A percentile compares a stretch with the other conserved stretches of the same genome.
These are phyloP conservation scores for Heimioporus sp. DNA, from an alignment of 768 basidiomycete genomes.

Conservation along the genomic window DNA sequence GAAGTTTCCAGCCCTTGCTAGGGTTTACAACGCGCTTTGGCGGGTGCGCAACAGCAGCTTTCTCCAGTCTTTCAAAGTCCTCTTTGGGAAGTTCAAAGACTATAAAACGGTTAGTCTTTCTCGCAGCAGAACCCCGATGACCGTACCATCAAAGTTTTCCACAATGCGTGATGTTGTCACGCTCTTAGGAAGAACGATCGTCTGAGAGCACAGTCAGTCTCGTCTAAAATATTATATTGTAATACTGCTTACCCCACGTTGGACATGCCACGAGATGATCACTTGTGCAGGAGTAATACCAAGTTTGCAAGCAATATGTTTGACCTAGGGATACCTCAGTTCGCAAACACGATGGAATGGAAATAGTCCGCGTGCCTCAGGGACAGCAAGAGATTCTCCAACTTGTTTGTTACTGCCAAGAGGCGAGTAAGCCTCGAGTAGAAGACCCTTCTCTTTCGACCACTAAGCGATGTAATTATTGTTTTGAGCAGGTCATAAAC, in stretches of 20 bases:
- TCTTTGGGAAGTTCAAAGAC: slow-evolving; percentile 36
- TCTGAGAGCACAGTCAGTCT: slow-evolving; percentile 35
- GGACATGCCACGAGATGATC: slow-evolving; percentile 73
- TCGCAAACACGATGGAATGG: background rate
- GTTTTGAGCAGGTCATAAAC: background rate
- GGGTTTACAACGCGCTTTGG: slow-evolving; percentile 59
- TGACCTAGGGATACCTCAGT: slow-evolving; percentile 36
- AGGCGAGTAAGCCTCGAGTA: slow-evolving; percentile 78
- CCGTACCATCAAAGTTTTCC: slow-evolving; percentile 65
- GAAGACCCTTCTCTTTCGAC: slow-evolving; percentile 60
- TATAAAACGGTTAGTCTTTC: slow-evolving; percentile 5
- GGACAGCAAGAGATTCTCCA: slow-evolving; percentile 53
- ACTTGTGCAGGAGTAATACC: slow-evolving; percentile 75
- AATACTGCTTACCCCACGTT: slow-evolving; percentile 56
- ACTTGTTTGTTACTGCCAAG: slow-evolving; percentile 63
- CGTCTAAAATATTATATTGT: background rate
- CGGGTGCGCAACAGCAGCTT: slow-evolving; percentile 43
- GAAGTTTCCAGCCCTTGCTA: slow-evolving; percentile 56
- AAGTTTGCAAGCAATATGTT: slow-evolving; percentile 56
- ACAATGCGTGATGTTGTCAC: slow-evolving; percentile 65
- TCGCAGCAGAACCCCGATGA: background rate
- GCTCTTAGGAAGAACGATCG: slow-evolving; percentile 74
- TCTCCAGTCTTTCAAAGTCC: slow-evolving; percentile 41
- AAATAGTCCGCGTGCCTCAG: slow-evolving; percentile 38
- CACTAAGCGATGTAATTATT: slow-evolving; percentile 41